Evolutionary conservation across 495 filamentous ascomycete genomes (phyloP).

Genomic region (Penicillium waksmanii): DNA sequence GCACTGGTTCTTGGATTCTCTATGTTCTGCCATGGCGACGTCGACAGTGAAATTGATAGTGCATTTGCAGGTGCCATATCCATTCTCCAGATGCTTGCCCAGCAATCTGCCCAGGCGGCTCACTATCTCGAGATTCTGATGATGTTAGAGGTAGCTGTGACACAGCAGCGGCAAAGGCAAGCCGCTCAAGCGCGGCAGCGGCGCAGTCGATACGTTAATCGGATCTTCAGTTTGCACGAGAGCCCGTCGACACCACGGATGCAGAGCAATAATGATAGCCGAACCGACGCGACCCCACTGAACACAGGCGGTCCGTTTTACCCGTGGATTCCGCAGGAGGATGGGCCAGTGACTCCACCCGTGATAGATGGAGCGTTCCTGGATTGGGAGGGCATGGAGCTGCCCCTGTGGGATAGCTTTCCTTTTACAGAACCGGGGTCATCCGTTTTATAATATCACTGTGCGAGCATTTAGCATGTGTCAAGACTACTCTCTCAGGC

Average conservation of each 20-base stretch:
- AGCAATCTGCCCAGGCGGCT: conserved; percentile 44
- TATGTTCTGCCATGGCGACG: conserved; percentile 42
- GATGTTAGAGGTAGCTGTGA: conserved; percentile 36
- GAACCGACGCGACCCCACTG: conserved; percentile 12
- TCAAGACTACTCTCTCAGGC: too few species aligned
- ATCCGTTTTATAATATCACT: conserved; percentile 5
- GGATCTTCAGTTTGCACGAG: conserved; percentile 40
- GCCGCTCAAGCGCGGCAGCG: conserved; percentile 33
- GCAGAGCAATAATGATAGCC: conserved; percentile 8
- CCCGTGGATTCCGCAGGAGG: conserved; percentile 26
- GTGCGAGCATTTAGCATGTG: too few species aligned
- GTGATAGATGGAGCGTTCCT: conserved; percentile 25
- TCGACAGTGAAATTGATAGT: conserved; percentile 34
- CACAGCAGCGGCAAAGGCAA: conserved; percentile 37
- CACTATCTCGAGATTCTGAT: conserved; percentile 44
- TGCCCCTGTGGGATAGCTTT: conserved; percentile 43
- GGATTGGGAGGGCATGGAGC: conserved; percentile 40
- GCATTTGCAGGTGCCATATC: conserved; percentile 37
- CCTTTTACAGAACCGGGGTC: conserved; percentile 38
- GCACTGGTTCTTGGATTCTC: conserved; percentile 48
- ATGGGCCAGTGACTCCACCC: conserved; percentile 18
- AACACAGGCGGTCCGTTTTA: conserved; percentile 17
- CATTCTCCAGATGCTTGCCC: conserved; percentile 37
- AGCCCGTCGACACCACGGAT: conserved; percentile 15
- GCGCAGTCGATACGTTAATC: conserved; percentile 41